phyloP scores from a whole-genome alignment of 73 alveolate genomes.

The Durusdinium trenchii region DNA sequence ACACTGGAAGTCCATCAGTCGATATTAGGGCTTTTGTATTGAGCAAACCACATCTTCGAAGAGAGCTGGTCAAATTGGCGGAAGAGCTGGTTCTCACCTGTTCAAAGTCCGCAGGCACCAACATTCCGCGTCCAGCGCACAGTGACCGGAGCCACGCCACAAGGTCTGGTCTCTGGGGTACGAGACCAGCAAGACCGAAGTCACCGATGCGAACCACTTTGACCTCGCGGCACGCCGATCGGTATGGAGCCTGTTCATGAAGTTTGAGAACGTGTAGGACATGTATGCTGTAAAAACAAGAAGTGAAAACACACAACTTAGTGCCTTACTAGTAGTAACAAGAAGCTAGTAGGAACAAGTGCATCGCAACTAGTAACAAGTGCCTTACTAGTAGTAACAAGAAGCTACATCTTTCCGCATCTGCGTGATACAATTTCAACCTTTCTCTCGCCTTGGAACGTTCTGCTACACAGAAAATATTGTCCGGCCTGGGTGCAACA shows the following conservation, averaged over 20 bases:
- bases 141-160: neutral
- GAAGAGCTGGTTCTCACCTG: constrained; percentile 70
- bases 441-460: constrained; percentile 50
- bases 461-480: constrained; percentile 84
- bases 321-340: too few relatives aligned
- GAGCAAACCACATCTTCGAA: constrained; percentile 13
- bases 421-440: constrained; percentile 57
- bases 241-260: too few relatives aligned
- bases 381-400: too few relatives aligned
- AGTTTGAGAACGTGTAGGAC: too few relatives aligned
- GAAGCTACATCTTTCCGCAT: too few relatives aligned
- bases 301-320: too few relatives aligned
- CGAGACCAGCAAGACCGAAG: constrained; percentile 70
- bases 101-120: neutral
- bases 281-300: too few relatives aligned
- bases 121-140: neutral
- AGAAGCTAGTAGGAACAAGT: too few relatives aligned
- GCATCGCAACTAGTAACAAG: too few relatives aligned
- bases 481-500: constrained; percentile 74
- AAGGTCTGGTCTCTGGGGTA: neutral
- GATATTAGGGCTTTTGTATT: neutral
- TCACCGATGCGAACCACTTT: constrained; percentile 86
- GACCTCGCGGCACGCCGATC: too few relatives aligned
- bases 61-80: constrained; percentile 78
- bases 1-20: neutral